Conservation (phyloP, 768 basidiomycete species). For the Tylopilus felleus region DNA sequence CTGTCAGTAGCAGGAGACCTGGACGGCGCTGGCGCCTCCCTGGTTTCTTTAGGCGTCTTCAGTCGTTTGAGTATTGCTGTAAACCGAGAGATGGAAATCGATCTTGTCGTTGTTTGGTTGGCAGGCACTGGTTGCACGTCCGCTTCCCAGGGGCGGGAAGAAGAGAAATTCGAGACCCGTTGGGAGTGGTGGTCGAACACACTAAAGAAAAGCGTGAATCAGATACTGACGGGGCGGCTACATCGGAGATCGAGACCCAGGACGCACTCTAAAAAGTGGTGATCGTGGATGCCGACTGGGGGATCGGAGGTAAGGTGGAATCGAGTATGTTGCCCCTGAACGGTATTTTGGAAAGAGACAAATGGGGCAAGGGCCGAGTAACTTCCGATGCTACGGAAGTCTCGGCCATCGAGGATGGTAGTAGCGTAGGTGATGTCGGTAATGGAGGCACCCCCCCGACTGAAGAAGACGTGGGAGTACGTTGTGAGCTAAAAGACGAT, state of each 20-base stretch:
- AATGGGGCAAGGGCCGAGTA: neutral
- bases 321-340: constrained; percentile 15
- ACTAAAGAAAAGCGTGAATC: constrained; percentile 20
- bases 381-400: neutral
- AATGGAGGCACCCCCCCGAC: constrained; percentile 25
- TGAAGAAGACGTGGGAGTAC: constrained; percentile 13
- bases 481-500: constrained; percentile 28
- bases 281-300: constrained; percentile 27
- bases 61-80: constrained; percentile 23
- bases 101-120: constrained; percentile 1
- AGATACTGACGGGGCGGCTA: constrained; percentile 4
- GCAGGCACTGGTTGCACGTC: constrained; percentile 18
- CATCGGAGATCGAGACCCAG: constrained; percentile 16
- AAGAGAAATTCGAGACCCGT: constrained; percentile 22
- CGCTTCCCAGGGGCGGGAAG: constrained; percentile 23
- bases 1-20: constrained; percentile 12
- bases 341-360: constrained; percentile 21
- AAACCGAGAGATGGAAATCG: constrained; percentile 30
- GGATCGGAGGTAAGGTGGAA: constrained; percentile 23
- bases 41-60: constrained; percentile 12
- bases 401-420: constrained; percentile 5
- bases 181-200: constrained; percentile 1
- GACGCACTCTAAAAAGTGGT: constrained; percentile 23
- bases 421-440: constrained; percentile 25
- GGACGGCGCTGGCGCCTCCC: neutral